Evolutionary conservation across 768 basidiomycete genomes (phyloP), one percentile per base, ranked within the genome.

Genomic region (Trametes villosa): DNA sequence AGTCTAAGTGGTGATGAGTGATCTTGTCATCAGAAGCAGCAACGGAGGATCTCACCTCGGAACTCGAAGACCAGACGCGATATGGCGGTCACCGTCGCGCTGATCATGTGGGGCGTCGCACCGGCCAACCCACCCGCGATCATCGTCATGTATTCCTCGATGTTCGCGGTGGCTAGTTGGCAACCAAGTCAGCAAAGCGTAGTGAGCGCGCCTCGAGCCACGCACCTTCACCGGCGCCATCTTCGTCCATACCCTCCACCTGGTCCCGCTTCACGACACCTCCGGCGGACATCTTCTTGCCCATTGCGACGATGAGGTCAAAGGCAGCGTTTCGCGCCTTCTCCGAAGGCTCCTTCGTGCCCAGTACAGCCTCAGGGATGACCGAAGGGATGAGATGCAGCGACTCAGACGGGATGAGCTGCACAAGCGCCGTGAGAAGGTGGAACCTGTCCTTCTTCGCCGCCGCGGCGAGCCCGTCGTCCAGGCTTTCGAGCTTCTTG

Each of bases 131-230:
- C 97, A 66, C 94, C 96, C 36, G 92, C 92, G 29, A 98, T 79
- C 96, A 99, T 98, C 3, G 92, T 99, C 78, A 98, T 81, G 72
- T 92, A 98, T 72, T 98, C 97, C 66, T 94, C 88, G 45, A 96
- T 81, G 68, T 73, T 92, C 0, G 94, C 96, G 53, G 76, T 75
- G 53, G 85, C 91, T 84, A 57, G 11, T 59, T 3, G 49, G 41
- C 29, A 18, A 20, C 4, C 34, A 29, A 6, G 30, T 52, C 9
- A 60, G 49, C 47, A 42, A 53, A 33, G 26, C 31, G 46, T 30
- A 18, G 1, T 15, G 18, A 15, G 6, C 55, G 63, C 6, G 48
- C 33, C 41, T 15, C 29, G 11, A 17, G 54, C 50, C 53, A 53
- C 60, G 24, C 68, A 76, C 79, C 75, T 78, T 77, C 71, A 73